Percentiles rank a stretch among this genome's conserved stretches.
These are phyloP conservation scores for Pythium folliculosum DNA, from an alignment of 352 stramenopile species.

Conservation along the genomic window DNA sequence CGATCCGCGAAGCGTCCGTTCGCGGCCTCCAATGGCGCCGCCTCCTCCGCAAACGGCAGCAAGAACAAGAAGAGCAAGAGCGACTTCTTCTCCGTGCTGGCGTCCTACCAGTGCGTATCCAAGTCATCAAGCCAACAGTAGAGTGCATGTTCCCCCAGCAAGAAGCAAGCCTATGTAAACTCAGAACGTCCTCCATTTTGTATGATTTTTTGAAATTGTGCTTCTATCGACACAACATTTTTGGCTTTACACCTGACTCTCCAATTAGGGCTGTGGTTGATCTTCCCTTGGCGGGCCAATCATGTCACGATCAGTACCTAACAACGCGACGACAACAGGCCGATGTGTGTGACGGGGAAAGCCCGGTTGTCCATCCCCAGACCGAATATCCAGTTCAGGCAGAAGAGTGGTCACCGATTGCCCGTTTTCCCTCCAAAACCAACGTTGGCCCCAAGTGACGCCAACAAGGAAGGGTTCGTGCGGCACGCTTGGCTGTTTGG, in stretches of 20 bases:
- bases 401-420: neutral
- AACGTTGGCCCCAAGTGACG: neutral
- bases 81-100: constrained; percentile 68
- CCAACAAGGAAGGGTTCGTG: neutral
- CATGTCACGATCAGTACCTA: neutral
- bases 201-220: neutral
- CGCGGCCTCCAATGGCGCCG: constrained; percentile 14
- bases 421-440: constrained; percentile 9
- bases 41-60: neutral
- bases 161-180: constrained; percentile 24
- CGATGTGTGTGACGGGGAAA: neutral
- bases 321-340: neutral
- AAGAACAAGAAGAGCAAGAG: constrained; percentile 48
- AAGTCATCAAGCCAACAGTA: constrained; percentile 32
- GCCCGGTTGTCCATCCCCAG: neutral
- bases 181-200: constrained; percentile 1
- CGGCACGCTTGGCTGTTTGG: neutral
- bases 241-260: too few relatives aligned
- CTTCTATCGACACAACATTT: too few relatives aligned
- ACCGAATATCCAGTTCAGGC: neutral
- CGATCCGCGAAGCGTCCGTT: constrained; percentile 31
- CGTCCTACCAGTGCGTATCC: constrained; percentile 68
- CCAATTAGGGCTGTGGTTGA: neutral
- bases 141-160: neutral
- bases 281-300: neutral